A percentile compares a stretch with the other conserved stretches of the same genome.
These are phyloP conservation scores for Ceratobasidium theobromae DNA, from an alignment of 1,284 basidiomycete genomes.

Conservation along the genomic window DNA sequence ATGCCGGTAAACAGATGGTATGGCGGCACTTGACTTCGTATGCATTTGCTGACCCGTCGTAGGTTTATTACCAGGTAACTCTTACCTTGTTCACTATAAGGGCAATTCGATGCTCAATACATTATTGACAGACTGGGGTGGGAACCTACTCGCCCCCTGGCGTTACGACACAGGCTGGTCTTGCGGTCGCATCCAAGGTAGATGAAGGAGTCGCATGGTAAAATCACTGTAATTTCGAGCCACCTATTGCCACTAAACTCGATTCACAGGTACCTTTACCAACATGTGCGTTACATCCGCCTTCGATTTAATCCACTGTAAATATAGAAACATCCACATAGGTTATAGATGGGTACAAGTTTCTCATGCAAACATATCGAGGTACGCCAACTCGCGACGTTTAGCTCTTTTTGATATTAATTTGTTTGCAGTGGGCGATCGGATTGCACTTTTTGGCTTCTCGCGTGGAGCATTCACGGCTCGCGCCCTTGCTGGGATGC, in stretches of 20 bases:
- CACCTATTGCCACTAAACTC: neutral
- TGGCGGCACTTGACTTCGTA: neutral
- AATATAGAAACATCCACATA: neutral
- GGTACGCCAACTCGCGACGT: neutral
- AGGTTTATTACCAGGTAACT: slow-evolving; percentile 26
- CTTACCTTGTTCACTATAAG: neutral
- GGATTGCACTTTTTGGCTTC: slow-evolving; percentile 31
- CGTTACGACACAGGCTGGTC: neutral
- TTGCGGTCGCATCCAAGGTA: neutral
- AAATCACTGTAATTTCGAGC: neutral
- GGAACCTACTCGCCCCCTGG: slow-evolving; percentile 11
- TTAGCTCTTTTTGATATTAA: neutral
- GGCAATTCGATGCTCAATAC: neutral
- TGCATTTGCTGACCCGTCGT: too few species aligned
- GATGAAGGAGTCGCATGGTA: slow-evolving; percentile 21
- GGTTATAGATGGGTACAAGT: slow-evolving; percentile 28
- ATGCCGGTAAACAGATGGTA: slow-evolving; percentile 15
- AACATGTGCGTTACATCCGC: neutral
- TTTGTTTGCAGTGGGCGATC: slow-evolving; percentile 23
- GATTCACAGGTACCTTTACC: slow-evolving; percentile 22
- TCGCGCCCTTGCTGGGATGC: slow-evolving; percentile 34
- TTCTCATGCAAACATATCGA: slow-evolving; percentile 19
- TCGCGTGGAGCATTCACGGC: slow-evolving; percentile 34
- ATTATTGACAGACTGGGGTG: slow-evolving; percentile 3
- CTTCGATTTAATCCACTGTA: neutral